Percentiles rank a stretch among this genome's conserved stretches.
These are phyloP conservation scores for Brettanomyces nanus DNA, from an alignment of 805 yeast species.

Conservation along the genomic window DNA sequence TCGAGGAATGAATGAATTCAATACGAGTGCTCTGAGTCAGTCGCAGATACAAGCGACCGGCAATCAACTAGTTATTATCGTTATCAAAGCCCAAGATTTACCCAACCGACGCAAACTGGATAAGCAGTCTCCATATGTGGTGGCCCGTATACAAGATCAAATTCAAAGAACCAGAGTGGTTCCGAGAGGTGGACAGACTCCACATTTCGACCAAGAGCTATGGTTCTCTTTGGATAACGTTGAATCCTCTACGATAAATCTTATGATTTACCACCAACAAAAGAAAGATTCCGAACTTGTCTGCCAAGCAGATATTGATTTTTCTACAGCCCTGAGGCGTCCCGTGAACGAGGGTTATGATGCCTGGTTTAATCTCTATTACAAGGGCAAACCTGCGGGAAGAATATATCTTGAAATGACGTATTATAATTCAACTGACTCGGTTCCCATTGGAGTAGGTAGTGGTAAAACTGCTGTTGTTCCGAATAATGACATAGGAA, in stretches of 20 bases:
- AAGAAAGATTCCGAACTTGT: conserved; percentile 82
- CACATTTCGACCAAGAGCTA: conserved; percentile 75
- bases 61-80: conserved; percentile 62
- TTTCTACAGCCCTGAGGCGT: conserved; percentile 61
- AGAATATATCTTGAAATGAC: conserved; percentile 87
- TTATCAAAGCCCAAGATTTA: conserved; percentile 73
- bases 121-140: conserved; percentile 88
- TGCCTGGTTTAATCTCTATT: conserved; percentile 68
- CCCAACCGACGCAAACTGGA: conserved; percentile 83
- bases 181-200: conserved; percentile 89
- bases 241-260: conserved; percentile 51
- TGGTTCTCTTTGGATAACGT: conserved; percentile 60
- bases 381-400: conserved; percentile 74
- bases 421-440: conserved; percentile 53
- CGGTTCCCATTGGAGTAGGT: conserved; percentile 24
- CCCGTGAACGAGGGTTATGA: conserved; percentile 72
- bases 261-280: conserved; percentile 78
- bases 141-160: conserved; percentile 70
- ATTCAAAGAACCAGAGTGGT: conserved; percentile 75
- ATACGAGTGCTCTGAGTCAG: not conserved
- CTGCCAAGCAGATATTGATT: conserved; percentile 73
- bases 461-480: conserved; percentile 12
- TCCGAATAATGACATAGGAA: too few relatives aligned
- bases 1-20: conserved; percentile 1
- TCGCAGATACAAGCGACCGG: conserved; percentile 16